phyloP scores from a whole-genome alignment of 2,329 filamentous ascomycete species.

The Fusarium verticillioides region DNA sequence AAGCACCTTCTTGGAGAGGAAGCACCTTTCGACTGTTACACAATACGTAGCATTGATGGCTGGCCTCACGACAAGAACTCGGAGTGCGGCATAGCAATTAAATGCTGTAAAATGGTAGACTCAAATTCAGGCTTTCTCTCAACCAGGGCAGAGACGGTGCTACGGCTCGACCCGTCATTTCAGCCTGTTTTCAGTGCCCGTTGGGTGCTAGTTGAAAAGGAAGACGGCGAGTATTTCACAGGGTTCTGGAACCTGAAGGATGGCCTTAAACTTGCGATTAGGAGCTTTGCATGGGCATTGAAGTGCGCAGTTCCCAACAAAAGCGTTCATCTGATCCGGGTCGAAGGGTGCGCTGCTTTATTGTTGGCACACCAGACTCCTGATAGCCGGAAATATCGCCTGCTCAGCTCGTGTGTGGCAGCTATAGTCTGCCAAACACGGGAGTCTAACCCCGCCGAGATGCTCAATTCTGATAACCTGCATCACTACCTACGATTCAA shows the following conservation, averaged over 20 bases:
- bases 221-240: background rate
- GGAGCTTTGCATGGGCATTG: background rate
- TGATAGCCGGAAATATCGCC: fast-evolving
- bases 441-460: fast-evolving
- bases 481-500: fast-evolving
- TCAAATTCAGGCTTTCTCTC: fast-evolving
- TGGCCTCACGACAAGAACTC: background rate
- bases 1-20: fast-evolving
- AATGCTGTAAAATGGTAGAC: background rate
- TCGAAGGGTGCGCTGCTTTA: fast-evolving
- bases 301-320: fast-evolving
- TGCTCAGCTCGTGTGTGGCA: fast-evolving
- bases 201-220: fast-evolving
- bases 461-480: fast-evolving
- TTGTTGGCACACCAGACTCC: fast-evolving
- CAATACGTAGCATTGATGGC: background rate
- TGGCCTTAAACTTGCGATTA: background rate
- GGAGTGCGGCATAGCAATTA: fast-evolving
- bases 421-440: background rate
- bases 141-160: fast-evolving
- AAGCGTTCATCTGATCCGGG: fast-evolving
- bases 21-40: fast-evolving
- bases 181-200: fast-evolving
- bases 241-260: fast-evolving
- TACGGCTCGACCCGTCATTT: fast-evolving